Conservation (phyloP, 179 eudicot genomes). For the Patellifolia procumbens region DNA sequence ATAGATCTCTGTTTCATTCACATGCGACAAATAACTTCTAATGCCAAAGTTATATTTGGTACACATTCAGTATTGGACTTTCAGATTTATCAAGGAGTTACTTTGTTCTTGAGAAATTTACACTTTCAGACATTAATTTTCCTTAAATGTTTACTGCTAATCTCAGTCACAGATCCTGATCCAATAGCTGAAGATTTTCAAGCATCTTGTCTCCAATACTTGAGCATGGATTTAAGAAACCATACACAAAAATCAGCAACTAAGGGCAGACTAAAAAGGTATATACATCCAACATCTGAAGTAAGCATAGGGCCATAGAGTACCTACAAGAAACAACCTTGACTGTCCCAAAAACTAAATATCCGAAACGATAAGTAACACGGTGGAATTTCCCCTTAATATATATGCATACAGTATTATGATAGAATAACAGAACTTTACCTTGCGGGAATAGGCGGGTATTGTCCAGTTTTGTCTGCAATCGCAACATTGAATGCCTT, state of each 20-base stretch:
- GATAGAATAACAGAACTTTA: constrained; percentile 7
- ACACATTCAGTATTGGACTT: too few relatives aligned
- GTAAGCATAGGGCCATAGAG: background rate
- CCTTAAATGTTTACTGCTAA: too few relatives aligned
- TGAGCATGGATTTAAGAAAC: background rate
- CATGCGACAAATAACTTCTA: too few relatives aligned
- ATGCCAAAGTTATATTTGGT: too few relatives aligned
- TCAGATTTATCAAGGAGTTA: too few relatives aligned
- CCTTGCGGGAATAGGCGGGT: constrained; percentile 34
- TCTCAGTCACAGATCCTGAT: background rate
- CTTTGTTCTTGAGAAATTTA: too few relatives aligned
- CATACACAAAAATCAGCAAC: constrained; percentile 1
- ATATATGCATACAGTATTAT: background rate
- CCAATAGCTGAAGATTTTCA: background rate
- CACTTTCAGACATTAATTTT: too few relatives aligned
- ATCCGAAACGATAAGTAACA: constrained; percentile 12
- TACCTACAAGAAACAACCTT: background rate
- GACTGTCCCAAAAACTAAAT: background rate
- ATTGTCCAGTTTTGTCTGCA: constrained; percentile 35
- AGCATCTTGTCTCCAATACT: background rate
- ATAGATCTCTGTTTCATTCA: too few relatives aligned
- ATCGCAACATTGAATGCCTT: background rate
- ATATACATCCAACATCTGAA: background rate
- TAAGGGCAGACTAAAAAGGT: background rate
- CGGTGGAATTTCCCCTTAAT: constrained; percentile 6